Conservation (phyloP, 2,329 filamentous ascomycete species). For the Exophiala spinifera region DNA sequence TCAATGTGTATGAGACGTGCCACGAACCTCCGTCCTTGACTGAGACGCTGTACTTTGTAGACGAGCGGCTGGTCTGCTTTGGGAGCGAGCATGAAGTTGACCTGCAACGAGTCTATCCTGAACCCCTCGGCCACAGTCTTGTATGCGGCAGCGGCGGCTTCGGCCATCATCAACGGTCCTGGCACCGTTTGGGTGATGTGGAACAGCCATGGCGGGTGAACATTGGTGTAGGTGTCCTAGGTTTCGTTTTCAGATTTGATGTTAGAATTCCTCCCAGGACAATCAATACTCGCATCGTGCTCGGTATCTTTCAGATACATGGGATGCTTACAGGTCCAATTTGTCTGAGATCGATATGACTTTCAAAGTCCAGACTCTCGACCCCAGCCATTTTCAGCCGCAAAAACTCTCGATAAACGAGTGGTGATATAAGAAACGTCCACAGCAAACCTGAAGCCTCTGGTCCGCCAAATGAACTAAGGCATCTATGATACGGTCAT, state of each 20-base stretch:
- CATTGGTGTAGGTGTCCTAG: constrained; percentile 23
- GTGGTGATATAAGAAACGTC: no score
- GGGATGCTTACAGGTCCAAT: constrained; percentile 15
- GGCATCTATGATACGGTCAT: no score
- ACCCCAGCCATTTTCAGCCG: no score
- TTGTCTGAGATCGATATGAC: constrained; percentile 20
- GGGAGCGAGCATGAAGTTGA: constrained; percentile 25
- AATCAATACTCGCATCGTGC: no score
- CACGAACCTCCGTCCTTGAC: constrained; percentile 24
- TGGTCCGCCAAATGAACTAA: no score
- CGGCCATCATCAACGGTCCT: constrained; percentile 27
- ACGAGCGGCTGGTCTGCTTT: constrained; percentile 14
- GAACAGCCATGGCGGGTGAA: constrained; percentile 27
- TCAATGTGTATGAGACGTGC: constrained; percentile 21
- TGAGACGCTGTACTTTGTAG: constrained; percentile 23
- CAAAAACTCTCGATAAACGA: no score
- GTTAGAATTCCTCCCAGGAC: background rate
- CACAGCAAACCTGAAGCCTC: no score
- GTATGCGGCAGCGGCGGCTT: constrained; percentile 23
- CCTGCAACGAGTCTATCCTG: constrained; percentile 25
- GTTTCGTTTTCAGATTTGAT: no score
- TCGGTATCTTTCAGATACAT: no score
- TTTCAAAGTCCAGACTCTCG: constrained; percentile 20
- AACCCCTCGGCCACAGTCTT: constrained; percentile 23
- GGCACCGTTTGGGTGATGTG: constrained; percentile 22